phyloP scores from a whole-genome alignment of 108 stramenopile genomes.

The Aureococcus anophagefferens region DNA sequence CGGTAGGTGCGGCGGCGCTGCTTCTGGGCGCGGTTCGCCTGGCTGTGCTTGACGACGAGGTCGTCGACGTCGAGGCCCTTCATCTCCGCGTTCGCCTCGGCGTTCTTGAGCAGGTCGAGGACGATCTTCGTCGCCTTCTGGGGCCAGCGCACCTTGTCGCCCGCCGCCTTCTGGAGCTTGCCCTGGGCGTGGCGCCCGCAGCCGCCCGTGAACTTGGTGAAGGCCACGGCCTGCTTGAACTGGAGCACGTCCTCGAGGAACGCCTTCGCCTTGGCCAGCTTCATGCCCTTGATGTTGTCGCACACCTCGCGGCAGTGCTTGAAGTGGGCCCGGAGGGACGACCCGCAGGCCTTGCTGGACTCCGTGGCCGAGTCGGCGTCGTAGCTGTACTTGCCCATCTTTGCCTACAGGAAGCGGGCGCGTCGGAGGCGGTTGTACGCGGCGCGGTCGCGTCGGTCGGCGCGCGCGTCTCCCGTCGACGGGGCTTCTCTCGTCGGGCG shows the following conservation, averaged over 20 bases:
- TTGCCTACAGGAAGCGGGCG: no score
- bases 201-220: slow-evolving; percentile 92
- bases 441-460: no score
- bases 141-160: slow-evolving; percentile 93
- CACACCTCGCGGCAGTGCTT: slow-evolving; percentile 97
- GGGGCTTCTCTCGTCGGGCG: no score
- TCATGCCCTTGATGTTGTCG: slow-evolving; percentile 88
- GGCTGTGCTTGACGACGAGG: slow-evolving; percentile 80
- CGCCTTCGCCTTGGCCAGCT: slow-evolving; percentile 70
- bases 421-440: no score
- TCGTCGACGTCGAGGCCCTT: slow-evolving; percentile 80
- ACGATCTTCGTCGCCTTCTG: slow-evolving; percentile 92
- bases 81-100: slow-evolving; percentile 91
- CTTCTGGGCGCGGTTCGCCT: slow-evolving; percentile 89
- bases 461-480: no score
- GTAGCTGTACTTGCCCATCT: slow-evolving; percentile 65
- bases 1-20: slow-evolving; percentile 96
- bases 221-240: slow-evolving; percentile 89
- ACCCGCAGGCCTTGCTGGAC: slow-evolving; percentile 81
- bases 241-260: slow-evolving; percentile 83
- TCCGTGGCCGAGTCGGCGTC: slow-evolving; percentile 69
- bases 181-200: slow-evolving; percentile 89
- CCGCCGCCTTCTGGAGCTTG: slow-evolving; percentile 78
- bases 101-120: slow-evolving; percentile 84
- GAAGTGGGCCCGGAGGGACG: slow-evolving; percentile 95